Evolutionary conservation across 139 green algal species (phyloP).

Genomic region (Micromonas commoda): DNA sequence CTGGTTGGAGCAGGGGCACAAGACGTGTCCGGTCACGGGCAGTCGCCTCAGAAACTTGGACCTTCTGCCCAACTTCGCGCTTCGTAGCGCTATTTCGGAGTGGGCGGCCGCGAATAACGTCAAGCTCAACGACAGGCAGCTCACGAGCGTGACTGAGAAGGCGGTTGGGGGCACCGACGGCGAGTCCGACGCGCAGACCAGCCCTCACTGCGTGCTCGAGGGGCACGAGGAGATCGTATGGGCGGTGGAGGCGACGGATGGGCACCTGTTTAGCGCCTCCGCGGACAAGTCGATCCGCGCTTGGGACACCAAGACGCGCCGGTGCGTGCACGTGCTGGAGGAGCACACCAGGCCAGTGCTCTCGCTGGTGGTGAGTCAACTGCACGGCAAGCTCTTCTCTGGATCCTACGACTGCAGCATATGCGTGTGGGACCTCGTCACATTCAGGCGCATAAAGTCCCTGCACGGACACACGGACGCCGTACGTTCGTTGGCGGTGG

Average conservation of each 20-base stretch:
- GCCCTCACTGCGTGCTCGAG: constrained; percentile 39
- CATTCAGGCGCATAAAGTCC: constrained; percentile 43
- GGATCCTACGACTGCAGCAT: constrained; percentile 87
- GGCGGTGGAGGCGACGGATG: constrained; percentile 71
- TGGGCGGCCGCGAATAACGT: constrained; percentile 64
- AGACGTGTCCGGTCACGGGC: constrained; percentile 85
- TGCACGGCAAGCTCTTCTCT: constrained; percentile 64
- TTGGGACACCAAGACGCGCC: constrained; percentile 65
- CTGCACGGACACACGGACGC: constrained; percentile 63
- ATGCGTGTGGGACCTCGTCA: constrained; percentile 70
- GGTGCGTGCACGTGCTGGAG: constrained; percentile 72
- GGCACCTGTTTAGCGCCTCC: constrained; percentile 70
- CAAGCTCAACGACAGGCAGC: not conserved
- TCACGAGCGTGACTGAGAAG: not conserved
- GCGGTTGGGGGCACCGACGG: not conserved
- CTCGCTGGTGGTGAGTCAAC: constrained; percentile 61
- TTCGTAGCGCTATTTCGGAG: constrained; percentile 80
- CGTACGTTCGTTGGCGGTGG: constrained; percentile 77
- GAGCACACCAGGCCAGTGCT: constrained; percentile 85
- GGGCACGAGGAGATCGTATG: constrained; percentile 94
- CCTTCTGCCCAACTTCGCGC: constrained; percentile 84
- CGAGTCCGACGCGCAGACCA: no score
- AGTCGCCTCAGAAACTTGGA: constrained; percentile 79
- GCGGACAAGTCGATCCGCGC: constrained; percentile 87
- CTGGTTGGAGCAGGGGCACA: constrained; percentile 77